phyloP scores from a whole-genome alignment of 2,329 filamentous ascomycete genomes.

The Aspergillus quadrilineatus region DNA sequence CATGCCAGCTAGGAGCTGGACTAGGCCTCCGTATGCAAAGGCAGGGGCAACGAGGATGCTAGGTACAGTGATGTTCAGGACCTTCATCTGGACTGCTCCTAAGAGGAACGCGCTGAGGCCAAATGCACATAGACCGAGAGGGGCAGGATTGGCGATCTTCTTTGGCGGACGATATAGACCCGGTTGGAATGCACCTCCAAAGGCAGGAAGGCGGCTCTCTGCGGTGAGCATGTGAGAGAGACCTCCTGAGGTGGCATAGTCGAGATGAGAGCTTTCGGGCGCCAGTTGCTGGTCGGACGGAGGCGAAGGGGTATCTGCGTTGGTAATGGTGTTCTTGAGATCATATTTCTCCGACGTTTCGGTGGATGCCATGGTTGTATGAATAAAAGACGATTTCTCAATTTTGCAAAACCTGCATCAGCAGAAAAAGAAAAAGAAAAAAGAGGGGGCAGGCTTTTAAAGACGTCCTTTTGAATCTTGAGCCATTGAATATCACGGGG shows the following conservation, averaged over 20 bases:
- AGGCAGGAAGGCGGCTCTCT: slow-evolving; percentile 52
- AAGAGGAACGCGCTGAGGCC: slow-evolving; percentile 75
- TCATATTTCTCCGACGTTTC: slow-evolving; percentile 5
- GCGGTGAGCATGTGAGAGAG: slow-evolving; percentile 44
- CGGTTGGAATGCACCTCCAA: slow-evolving; percentile 68
- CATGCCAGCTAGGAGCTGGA: slow-evolving; percentile 77
- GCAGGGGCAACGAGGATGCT: slow-evolving; percentile 67
- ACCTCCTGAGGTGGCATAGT: slow-evolving; percentile 34
- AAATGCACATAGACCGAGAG: slow-evolving; percentile 70
- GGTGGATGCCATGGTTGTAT: slow-evolving; percentile 1
- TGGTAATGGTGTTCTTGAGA: slow-evolving; percentile 11
- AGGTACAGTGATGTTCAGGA: slow-evolving; percentile 57
- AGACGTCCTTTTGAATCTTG: not conserved
- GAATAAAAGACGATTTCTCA: not conserved
- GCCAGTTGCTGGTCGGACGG: not conserved
- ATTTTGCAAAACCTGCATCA: not conserved
- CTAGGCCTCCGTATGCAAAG: slow-evolving; percentile 69
- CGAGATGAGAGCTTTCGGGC: not conserved
- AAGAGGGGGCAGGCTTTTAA: not conserved
- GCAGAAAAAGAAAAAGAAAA: not conserved
- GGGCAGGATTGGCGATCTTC: slow-evolving; percentile 72
- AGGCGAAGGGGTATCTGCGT: not conserved
- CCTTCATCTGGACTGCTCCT: slow-evolving; percentile 67
- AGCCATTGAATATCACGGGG: not conserved
- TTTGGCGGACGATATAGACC: slow-evolving; percentile 59